Conservation (phyloP, 768 basidiomycete genomes). For the Mycena belliarum region DNA sequence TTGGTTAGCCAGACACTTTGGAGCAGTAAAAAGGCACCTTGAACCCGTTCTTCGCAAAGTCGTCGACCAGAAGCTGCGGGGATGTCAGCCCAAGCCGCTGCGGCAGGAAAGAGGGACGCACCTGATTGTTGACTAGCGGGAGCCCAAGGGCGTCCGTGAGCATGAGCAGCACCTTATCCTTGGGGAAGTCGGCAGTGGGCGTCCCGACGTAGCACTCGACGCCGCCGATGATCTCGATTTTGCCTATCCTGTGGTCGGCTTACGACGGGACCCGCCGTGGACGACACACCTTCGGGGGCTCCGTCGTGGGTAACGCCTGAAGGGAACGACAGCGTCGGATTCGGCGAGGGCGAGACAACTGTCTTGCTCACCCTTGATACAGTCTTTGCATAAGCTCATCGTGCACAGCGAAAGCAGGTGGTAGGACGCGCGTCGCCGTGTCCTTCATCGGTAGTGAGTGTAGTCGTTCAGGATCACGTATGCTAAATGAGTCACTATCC, state of each 20-base stretch:
- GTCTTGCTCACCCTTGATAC: neutral
- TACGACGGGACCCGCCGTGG: neutral
- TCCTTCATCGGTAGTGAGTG: no score
- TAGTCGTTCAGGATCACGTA: no score
- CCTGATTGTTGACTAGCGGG: constrained; percentile 29
- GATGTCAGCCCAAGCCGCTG: neutral
- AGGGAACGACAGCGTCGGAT: no score
- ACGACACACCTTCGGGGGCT: neutral
- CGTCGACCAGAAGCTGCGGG: constrained; percentile 4
- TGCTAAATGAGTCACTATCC: no score
- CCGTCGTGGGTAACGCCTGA: neutral
- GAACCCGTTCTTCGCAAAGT: constrained; percentile 11
- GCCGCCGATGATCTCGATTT: constrained; percentile 29
- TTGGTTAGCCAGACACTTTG: neutral
- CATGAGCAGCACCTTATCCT: constrained; percentile 58
- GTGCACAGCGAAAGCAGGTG: no score
- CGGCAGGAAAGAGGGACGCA: neutral
- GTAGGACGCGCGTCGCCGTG: no score
- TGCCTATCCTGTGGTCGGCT: neutral
- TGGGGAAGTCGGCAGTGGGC: constrained; percentile 49
- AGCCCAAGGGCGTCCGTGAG: constrained; percentile 56
- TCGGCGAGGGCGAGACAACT: no score
- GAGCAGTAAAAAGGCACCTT: neutral
- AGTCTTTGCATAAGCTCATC: constrained; percentile 2
- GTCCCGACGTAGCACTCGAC: constrained; percentile 55